A percentile compares a stretch with the other conserved stretches of the same genome.
Conservation (phyloP, 2,329 filamentous ascomycete species). For the Pseudogymnoascus verrucosus region DNA sequence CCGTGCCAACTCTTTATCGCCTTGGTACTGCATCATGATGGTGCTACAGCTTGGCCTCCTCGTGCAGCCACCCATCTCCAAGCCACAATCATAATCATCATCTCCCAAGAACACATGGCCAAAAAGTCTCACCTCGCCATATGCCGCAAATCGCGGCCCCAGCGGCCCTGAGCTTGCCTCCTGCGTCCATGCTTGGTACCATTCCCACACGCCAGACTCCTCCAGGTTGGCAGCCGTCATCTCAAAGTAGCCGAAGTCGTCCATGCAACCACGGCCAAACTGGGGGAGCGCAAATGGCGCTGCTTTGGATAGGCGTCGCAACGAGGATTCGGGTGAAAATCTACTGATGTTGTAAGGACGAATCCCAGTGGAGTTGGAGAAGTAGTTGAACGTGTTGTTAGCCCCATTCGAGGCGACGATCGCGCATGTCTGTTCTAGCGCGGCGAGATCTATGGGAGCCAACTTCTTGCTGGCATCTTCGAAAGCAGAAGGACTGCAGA, state of each 20-base stretch:
- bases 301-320: not conserved
- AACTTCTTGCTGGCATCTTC: not conserved
- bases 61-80: not conserved
- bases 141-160: not conserved
- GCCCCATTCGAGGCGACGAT: not conserved
- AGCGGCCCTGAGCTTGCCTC: not conserved
- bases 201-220: not conserved
- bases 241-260: constrained; percentile 1
- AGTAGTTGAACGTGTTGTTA: not conserved
- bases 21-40: not conserved
- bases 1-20: constrained; percentile 2
- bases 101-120: constrained; percentile 1
- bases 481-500: not conserved
- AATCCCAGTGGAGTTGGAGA: not conserved
- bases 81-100: not conserved
- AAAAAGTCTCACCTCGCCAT: not conserved
- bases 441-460: not conserved
- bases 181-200: not conserved
- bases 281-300: not conserved
- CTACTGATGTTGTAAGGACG: not conserved
- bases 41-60: constrained; percentile 1
- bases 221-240: not conserved
- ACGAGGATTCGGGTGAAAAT: not conserved
- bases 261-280: not conserved
- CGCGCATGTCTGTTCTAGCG: not conserved